Base-by-base conservation (phyloP, 176 grass and related monocot genomes). In the Eragrostis curvula region DNA sequence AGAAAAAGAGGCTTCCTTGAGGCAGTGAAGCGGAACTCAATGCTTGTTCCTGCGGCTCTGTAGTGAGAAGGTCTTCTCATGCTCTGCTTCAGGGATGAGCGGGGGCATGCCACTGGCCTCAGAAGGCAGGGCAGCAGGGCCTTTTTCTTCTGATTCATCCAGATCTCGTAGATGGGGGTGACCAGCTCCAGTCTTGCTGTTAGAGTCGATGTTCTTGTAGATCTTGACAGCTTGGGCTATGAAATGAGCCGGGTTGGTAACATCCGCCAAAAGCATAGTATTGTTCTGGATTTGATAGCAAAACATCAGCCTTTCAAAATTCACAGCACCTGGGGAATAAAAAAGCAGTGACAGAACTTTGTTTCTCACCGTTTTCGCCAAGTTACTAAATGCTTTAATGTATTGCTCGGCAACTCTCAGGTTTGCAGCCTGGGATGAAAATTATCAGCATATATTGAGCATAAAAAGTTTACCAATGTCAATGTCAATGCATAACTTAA, bases 361-460 rank as follows among this genome's bases (percentile, higher is more conserved):
- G 53, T 5, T 44, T 30, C 67, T 88, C 55, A 99, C 96, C 87
- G 88, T 82, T 81, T 93, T 93, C 12, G 93, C 96, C 70, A 95
- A 80, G 29, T 83, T 57, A 57, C 84, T 83, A 65, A 95, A 98
- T 70, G 90, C 93, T 32, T 74, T 86, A 12, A 98, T 88, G 76
- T 95, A 98, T 76, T 98, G 96, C 83, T 98, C 96, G 11, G 89
- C 96, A 56, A 96, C 66, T 88, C 85, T 96, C 41, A 99, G 75
- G 85, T 86, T 91, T 2, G 91, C 93, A 86, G 90, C 93, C 96
- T 96, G 64, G 68, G 28, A 53, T 27, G 69, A 60, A 70, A 56
- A 47, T 51, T 79, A 42, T 81, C 59, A 66, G 48, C 14, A 72
- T 15, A 13, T 13, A 61, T 5, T 11, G 52, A 44, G 29, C 15